Conservation (phyloP, 345 rosid genomes). For the Hibiscus trionum region DNA sequence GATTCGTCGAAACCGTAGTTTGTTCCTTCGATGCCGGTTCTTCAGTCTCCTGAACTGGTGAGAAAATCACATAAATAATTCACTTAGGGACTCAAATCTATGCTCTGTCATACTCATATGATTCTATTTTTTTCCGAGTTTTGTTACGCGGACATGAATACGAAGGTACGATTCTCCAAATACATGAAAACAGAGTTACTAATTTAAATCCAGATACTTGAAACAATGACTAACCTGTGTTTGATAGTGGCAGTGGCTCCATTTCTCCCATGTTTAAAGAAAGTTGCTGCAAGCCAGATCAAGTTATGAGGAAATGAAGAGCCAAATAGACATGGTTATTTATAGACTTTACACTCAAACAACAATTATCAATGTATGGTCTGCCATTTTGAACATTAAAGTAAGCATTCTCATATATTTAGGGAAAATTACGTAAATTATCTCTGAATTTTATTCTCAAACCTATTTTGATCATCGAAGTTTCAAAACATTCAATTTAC, state of each 20-base stretch:
- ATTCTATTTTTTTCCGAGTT: too few relatives aligned
- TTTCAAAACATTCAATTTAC: too few relatives aligned
- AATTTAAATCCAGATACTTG: neutral
- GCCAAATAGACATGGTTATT: neutral
- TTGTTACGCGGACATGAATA: neutral
- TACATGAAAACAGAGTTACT: neutral
- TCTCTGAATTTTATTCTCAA: too few relatives aligned
- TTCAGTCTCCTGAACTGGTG: slow-evolving; percentile 18
- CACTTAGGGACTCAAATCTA: neutral
- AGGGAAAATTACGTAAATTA: too few relatives aligned
- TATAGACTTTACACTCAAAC: too few relatives aligned
- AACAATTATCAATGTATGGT: too few relatives aligned
- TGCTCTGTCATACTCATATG: too few relatives aligned
- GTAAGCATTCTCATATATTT: too few relatives aligned
- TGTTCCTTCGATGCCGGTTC: slow-evolving; percentile 2
- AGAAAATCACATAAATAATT: neutral
- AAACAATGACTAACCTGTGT: neutral
- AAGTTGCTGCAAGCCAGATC: neutral
- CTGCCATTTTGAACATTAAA: too few relatives aligned
- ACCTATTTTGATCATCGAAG: too few relatives aligned
- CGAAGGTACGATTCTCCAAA: neutral
- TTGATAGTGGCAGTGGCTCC: neutral
- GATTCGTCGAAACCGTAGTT: neutral
- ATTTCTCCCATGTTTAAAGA: neutral
- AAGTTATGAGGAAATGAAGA: neutral